These are phyloP conservation scores for Boeremia lycopersici DNA, from an alignment of 2,329 filamentous ascomycete species.

Conservation along the genomic window DNA sequence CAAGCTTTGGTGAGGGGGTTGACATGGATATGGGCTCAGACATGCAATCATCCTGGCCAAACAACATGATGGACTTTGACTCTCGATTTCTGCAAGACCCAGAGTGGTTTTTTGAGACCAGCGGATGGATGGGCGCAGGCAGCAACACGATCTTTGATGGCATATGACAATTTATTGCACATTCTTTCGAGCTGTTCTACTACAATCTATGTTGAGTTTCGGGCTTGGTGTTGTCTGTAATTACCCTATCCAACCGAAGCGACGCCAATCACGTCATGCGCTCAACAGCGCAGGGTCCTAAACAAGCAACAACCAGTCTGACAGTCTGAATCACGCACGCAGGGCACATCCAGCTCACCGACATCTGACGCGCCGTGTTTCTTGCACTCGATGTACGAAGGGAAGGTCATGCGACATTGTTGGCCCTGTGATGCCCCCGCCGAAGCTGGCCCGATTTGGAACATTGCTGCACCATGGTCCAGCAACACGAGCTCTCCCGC, in stretches of 20 bases:
- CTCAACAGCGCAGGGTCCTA: conserved; percentile 2
- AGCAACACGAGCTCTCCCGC: conserved; percentile 11
- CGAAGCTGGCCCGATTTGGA: neutral
- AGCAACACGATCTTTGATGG: neutral
- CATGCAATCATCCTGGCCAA: neutral
- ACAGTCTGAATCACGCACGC: neutral
- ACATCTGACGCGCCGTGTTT: neutral
- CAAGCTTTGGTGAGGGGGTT: neutral
- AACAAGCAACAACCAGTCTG: neutral
- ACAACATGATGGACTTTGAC: neutral
- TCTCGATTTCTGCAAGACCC: conserved; percentile 7
- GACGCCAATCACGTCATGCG: conserved; percentile 7
- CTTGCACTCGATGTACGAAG: neutral
- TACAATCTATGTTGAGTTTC: too few species aligned
- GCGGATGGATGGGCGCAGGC: neutral
- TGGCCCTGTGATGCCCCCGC: conserved; percentile 5
- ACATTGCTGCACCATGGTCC: conserved; percentile 1
- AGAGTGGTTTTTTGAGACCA: conserved; percentile 5
- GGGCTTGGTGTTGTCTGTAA: too few species aligned
- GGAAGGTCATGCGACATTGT: conserved; percentile 12
- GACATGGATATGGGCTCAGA: neutral
- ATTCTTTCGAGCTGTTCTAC: too few species aligned
- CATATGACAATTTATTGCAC: neutral
- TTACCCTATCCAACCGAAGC: neutral
- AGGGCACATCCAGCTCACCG: neutral